Conservation (phyloP, 1,139 yeast genomes). For the Chernovozyma sophiae-reginae region DNA sequence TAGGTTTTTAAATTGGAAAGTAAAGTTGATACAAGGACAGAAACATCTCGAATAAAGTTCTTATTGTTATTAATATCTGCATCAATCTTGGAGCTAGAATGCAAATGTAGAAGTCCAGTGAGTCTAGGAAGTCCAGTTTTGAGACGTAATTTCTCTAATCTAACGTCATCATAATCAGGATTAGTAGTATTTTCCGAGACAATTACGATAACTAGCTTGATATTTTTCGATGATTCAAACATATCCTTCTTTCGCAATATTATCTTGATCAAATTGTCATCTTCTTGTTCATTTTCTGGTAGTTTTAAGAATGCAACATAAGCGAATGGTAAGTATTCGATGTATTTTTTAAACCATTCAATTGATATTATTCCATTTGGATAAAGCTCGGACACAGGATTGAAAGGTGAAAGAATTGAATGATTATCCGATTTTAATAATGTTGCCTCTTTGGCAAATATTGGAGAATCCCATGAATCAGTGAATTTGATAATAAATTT, state of each 20-base stretch:
- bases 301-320: slow-evolving; percentile 21
- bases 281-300: slow-evolving; percentile 15
- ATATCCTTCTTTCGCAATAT: slow-evolving; percentile 17
- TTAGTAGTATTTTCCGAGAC: slow-evolving; percentile 14
- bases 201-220: slow-evolving; percentile 28
- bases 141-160: slow-evolving; percentile 24
- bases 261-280: slow-evolving; percentile 1
- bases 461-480: slow-evolving; percentile 3
- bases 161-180: slow-evolving; percentile 14
- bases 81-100: slow-evolving; percentile 2
- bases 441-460: background rate
- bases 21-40: slow-evolving; percentile 25
- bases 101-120: slow-evolving; percentile 28
- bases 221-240: slow-evolving; percentile 13
- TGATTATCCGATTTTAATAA: slow-evolving; percentile 12
- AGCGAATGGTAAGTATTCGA: slow-evolving; percentile 31
- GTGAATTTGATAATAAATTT: slow-evolving; percentile 26
- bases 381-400: slow-evolving; percentile 31
- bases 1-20: slow-evolving; percentile 26
- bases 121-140: slow-evolving; percentile 27
- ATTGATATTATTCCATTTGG: slow-evolving; percentile 41
- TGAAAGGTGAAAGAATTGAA: slow-evolving; percentile 35
- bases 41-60: slow-evolving; percentile 23
- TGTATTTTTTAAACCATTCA: slow-evolving; percentile 37
- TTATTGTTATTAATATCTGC: background rate